phyloP scores from a whole-genome alignment of 495 filamentous ascomycete species.

The Jackrogersella multiformis region DNA sequence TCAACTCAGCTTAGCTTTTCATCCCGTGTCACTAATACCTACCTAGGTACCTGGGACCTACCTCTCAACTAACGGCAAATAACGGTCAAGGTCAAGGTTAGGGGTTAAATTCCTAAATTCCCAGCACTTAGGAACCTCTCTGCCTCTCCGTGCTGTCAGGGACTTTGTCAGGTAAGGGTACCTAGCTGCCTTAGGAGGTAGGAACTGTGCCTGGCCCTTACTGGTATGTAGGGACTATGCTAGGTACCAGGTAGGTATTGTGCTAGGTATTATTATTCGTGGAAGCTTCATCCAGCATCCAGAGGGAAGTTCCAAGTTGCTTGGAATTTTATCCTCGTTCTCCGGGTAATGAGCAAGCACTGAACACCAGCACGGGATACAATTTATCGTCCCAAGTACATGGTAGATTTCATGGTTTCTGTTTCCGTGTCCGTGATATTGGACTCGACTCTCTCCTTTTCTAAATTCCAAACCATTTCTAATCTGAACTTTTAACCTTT shows the following conservation, averaged over 20 bases:
- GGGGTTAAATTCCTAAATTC: conserved; percentile 26
- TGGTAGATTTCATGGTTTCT: not conserved
- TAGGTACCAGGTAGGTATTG: not conserved
- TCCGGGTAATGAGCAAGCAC: conserved; percentile 29
- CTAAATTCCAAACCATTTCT: not conserved
- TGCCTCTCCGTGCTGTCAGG: not conserved
- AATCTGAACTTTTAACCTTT: not conserved
- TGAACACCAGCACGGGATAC: conserved; percentile 16
- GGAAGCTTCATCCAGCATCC: no score
- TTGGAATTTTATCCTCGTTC: conserved; percentile 16
- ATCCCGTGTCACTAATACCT: conserved; percentile 24
- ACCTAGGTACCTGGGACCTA: no score
- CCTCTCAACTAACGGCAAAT: conserved; percentile 19
- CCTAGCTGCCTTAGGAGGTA: not conserved
- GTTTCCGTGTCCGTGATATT: not conserved
- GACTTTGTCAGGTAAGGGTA: conserved; percentile 2
- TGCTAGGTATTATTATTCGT: not conserved
- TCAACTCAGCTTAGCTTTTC: not conserved
- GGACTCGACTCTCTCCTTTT: conserved; percentile 10
- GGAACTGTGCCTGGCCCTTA: no score
- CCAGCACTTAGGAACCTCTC: conserved; percentile 31
- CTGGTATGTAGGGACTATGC: no score
- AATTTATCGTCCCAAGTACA: conserved; percentile 10
- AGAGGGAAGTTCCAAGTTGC: no score
- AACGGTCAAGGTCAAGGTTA: conserved; percentile 23